Evolutionary conservation across 148 eudicot species (phyloP).

Genomic region (Rhododendron henanense): DNA sequence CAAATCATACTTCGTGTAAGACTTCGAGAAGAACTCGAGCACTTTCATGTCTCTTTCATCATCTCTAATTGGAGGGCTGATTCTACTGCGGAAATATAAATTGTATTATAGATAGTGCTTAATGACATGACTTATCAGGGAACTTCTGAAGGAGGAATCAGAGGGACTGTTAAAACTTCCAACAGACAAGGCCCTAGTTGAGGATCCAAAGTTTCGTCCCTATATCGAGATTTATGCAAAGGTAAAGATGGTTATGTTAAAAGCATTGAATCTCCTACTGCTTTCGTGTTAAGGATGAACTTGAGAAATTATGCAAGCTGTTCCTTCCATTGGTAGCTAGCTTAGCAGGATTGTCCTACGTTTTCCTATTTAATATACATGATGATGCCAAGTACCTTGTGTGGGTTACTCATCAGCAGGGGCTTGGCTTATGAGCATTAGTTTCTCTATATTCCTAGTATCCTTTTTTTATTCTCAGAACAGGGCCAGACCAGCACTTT

Average conservation of each 20-base stretch:
- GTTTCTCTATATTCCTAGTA: background rate
- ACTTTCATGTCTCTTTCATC: background rate
- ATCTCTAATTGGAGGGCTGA: background rate
- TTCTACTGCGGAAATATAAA: background rate
- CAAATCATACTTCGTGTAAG: slow-evolving; percentile 81
- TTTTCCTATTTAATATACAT: background rate
- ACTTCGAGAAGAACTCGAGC: background rate
- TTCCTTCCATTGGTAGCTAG: background rate
- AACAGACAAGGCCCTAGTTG: slow-evolving; percentile 63
- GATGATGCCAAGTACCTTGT: background rate
- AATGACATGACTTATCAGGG: slow-evolving; percentile 37
- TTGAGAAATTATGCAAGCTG: background rate
- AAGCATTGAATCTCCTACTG: background rate
- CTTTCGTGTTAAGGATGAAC: background rate
- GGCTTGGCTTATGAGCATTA: background rate
- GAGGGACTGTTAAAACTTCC: slow-evolving; percentile 67
- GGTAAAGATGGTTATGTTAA: slow-evolving; percentile 26
- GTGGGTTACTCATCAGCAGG: background rate
- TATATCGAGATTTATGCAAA: slow-evolving; percentile 71
- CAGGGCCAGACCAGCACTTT: background rate
- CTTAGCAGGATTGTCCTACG: background rate
- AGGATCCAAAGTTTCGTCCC: slow-evolving; percentile 53
- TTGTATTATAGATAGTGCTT: background rate
- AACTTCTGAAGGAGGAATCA: slow-evolving; percentile 57
- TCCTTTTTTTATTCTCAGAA: background rate